Evolutionary conservation across 148 eudicot species (phyloP), one percentile per base, ranked within the genome.

Genomic region (Dianthus caryophyllus): DNA sequence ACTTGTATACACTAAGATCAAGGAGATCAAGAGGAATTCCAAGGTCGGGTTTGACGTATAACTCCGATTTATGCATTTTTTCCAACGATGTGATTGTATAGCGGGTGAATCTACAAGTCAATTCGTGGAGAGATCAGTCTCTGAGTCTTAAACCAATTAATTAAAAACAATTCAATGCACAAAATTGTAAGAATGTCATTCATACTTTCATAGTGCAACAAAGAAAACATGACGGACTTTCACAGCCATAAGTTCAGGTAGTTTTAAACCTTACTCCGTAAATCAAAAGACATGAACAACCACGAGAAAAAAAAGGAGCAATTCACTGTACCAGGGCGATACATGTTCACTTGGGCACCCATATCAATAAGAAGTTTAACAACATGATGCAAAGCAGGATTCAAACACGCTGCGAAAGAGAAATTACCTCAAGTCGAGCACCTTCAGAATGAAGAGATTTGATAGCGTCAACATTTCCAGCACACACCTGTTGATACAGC

Each of bases 11-110:
- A 72, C 98, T 90, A 73, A 94, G 90, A 79, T 94, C 98, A 79
- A 94, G 98, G 64, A 94, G 89, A 77, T 94, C 98, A 72, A 94
- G 92, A 0, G 98, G 97, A 73, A 94, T 94, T 79, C 98, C 98
- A 75, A 94, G 96, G 81, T 94, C 97, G 49, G 87, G 87, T 76
- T 94, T 92, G 41, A 88, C 88, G 72, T 94, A 80, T 64, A 94
- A 73, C 64, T 90, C 86, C 39, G 98, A 92, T 77, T 94, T 94
- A 81, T 90, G 91, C 84, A 86, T 75, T 73, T 88, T 94, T 87
- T 94, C 98, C 85, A 94, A 70, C 25, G 92, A 84, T 9, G 98
- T 94, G 61, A 88, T 79, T 24, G 87, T 49, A 71, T 94, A 94
- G 77, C 87, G 84, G 16, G 86, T 71, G 78, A 83, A 88, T 75